phyloP scores from a whole-genome alignment of 495 filamentous ascomycete species.

The Chaetomidium leptoderma region DNA sequence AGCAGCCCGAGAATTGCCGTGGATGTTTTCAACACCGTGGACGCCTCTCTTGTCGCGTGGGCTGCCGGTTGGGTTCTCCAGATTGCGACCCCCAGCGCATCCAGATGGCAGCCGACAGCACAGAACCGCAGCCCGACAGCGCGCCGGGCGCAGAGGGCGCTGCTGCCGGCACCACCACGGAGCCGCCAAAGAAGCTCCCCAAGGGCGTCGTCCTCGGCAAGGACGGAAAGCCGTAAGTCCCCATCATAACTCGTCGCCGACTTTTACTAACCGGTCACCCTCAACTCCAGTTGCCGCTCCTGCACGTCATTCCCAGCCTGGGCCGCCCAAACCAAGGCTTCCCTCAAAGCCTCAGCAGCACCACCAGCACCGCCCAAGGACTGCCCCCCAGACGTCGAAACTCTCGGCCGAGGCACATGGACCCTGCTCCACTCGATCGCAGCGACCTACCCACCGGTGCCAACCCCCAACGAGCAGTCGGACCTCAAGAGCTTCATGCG shows the following conservation, averaged over 20 bases:
- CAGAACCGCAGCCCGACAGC: constrained; percentile 23
- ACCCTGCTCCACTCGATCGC: constrained; percentile 88
- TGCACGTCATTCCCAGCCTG: constrained; percentile 71
- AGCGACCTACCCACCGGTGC: constrained; percentile 71
- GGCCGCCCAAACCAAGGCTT: constrained; percentile 60
- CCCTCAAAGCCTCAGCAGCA: constrained; percentile 45
- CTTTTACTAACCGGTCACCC: background rate
- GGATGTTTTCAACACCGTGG: background rate
- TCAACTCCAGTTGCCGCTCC: constrained; percentile 70
- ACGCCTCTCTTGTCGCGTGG: background rate
- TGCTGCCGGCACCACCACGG: constrained; percentile 12
- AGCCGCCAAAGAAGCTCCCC: constrained; percentile 46
- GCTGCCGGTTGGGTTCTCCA: background rate
- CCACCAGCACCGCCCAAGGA: constrained; percentile 42
- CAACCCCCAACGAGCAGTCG: constrained; percentile 60
- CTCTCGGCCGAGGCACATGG: constrained; percentile 82
- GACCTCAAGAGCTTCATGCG: constrained; percentile 75
- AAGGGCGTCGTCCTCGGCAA: constrained; percentile 85
- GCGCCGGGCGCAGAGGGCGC: constrained; percentile 5
- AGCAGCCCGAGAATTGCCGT: background rate
- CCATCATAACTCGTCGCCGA: background rate
- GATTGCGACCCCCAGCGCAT: background rate
- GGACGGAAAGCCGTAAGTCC: constrained; percentile 92
- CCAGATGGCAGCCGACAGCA: constrained; percentile 34
- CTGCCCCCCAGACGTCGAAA: constrained; percentile 79